These are phyloP conservation scores for Balakata baccata DNA, from an alignment of 345 rosid genomes.

Conservation along the genomic window DNA sequence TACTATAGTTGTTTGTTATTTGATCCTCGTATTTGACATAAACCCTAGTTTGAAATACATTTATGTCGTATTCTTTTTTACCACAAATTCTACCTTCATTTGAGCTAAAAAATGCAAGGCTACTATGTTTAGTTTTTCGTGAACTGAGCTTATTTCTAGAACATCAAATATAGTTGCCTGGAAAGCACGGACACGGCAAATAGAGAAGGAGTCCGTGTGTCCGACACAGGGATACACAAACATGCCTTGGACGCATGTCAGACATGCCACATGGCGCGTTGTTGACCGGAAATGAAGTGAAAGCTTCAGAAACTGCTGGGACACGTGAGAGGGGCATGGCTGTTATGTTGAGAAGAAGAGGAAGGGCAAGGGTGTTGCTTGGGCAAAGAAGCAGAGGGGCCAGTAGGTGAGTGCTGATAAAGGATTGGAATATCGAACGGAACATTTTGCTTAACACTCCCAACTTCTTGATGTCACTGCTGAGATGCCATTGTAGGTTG, in stretches of 20 bases:
- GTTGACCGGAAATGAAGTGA: too few relatives aligned
- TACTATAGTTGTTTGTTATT: too few relatives aligned
- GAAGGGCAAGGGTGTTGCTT: conserved; percentile 54
- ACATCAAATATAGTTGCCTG: background rate
- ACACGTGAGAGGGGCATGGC: too few relatives aligned
- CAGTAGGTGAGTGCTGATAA: conserved; percentile 34
- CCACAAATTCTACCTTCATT: background rate
- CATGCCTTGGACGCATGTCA: too few relatives aligned
- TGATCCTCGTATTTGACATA: too few relatives aligned
- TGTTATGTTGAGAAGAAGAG: conserved; percentile 64
- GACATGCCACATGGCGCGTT: too few relatives aligned
- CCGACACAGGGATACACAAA: too few relatives aligned
- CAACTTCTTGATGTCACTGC: conserved; percentile 85
- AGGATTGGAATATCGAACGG: conserved; percentile 64
- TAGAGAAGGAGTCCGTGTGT: too few relatives aligned
- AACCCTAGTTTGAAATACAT: too few relatives aligned
- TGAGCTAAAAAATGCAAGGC: background rate
- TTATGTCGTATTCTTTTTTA: too few relatives aligned
- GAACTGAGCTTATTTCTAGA: background rate
- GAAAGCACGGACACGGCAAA: too few relatives aligned
- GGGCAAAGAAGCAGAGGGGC: conserved; percentile 30
- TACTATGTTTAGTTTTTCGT: background rate
- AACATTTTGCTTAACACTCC: conserved; percentile 96
- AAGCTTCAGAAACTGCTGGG: too few relatives aligned
- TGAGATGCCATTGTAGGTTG: conserved; percentile 76